Percentiles rank a stretch among this genome's conserved stretches.
phyloP scores from a whole-genome alignment of 176 grass and related monocot species.

The Otatea glauca region DNA sequence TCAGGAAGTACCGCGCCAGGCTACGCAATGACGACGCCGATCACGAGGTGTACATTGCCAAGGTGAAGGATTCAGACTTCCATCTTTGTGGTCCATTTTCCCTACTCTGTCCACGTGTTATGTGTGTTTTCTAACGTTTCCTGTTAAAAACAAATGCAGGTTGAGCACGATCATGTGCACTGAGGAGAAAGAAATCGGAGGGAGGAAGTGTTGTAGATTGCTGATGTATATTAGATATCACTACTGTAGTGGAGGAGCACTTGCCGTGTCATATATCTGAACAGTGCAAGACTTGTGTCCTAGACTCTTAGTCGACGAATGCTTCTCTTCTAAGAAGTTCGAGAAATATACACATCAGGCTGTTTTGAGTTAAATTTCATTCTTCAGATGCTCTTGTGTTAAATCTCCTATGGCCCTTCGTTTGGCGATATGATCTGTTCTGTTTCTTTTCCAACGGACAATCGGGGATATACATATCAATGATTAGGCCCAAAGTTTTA shows the following conservation, averaged over 20 bases:
- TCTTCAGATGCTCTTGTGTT: not conserved
- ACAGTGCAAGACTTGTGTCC: no score
- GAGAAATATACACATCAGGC: not conserved
- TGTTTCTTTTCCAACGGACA: no score
- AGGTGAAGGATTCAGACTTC: slow-evolving; percentile 3
- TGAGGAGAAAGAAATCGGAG: not conserved
- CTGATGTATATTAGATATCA: not conserved
- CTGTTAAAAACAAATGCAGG: not conserved
- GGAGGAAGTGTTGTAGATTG: not conserved
- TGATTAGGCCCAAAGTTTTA: no score
- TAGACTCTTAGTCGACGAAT: no score
- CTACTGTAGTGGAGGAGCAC: not conserved
- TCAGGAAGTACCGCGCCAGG: slow-evolving; percentile 52
- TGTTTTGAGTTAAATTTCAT: not conserved
- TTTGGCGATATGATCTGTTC: no score
- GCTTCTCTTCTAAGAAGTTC: not conserved
- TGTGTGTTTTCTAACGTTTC: not conserved
- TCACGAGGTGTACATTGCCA: slow-evolving; percentile 44
- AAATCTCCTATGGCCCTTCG: no score
- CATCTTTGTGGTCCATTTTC: no score
- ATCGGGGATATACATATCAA: no score
- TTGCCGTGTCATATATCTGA: not conserved
- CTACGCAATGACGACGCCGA: slow-evolving; percentile 6
- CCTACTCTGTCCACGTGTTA: not conserved
- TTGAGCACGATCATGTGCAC: not conserved